Conservation (phyloP, 1,284 basidiomycete species). For the Ustilago hordei region DNA sequence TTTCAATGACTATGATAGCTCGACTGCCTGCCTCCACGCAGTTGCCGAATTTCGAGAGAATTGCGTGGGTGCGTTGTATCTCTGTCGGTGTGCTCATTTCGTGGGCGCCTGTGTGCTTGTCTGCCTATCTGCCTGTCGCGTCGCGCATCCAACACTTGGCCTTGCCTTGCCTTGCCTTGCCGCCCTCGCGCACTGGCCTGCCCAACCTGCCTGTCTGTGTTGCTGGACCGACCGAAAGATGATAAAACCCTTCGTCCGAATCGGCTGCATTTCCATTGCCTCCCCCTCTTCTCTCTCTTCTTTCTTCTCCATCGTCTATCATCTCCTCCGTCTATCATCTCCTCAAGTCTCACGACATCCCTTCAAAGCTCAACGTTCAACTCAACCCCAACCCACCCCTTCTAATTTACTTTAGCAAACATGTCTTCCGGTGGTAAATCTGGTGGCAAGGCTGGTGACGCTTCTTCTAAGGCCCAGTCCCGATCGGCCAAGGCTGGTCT, state of each 20-base stretch:
- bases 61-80: not conserved
- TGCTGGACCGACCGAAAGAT: conserved; percentile 20
- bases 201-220: not conserved
- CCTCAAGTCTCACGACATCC: conserved; percentile 36
- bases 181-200: not conserved
- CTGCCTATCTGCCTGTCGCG: conserved; percentile 13
- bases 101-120: not conserved
- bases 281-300: conserved; percentile 19
- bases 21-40: conserved; percentile 1
- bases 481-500: conserved; percentile 79
- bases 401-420: conserved; percentile 31
- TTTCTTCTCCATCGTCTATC: conserved; percentile 26
- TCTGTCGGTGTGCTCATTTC: conserved; percentile 1
- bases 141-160: conserved; percentile 25
- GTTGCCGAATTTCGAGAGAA: conserved; percentile 2
- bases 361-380: conserved; percentile 14
- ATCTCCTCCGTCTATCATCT: conserved; percentile 29
- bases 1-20: not conserved
- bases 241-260: conserved; percentile 46
- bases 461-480: conserved; percentile 74
- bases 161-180: not conserved
- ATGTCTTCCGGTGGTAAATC: conserved; percentile 71
- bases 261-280: conserved; percentile 23
- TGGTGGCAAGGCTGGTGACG: conserved; percentile 70
- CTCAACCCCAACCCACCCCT: conserved; percentile 19